A percentile compares a stretch with the other conserved stretches of the same genome.
These are phyloP conservation scores for Luzula sylvatica DNA, from an alignment of 176 grass and related monocot species.

Conservation along the genomic window DNA sequence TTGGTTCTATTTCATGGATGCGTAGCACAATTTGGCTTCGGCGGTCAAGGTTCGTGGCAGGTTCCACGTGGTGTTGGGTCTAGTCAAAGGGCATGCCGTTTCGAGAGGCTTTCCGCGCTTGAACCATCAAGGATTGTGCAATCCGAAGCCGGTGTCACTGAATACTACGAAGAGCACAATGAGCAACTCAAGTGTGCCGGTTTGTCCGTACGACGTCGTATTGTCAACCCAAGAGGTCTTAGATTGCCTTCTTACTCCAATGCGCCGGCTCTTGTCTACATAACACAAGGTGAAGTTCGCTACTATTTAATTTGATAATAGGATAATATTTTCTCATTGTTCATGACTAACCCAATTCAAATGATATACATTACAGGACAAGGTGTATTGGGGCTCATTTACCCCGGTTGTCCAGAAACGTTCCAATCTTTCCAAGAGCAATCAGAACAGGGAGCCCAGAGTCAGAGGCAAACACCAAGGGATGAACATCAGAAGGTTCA, in stretches of 20 bases:
- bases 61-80: too few species aligned
- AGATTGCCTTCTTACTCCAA: slow-evolving; percentile 19
- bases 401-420: slow-evolving; percentile 33
- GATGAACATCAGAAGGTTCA: slow-evolving; percentile 36
- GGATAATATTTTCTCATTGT: background rate
- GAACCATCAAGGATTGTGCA: too few species aligned
- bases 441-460: background rate
- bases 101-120: too few species aligned
- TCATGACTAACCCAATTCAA: too few species aligned
- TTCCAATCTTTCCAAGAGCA: slow-evolving; percentile 23
- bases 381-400: slow-evolving; percentile 8
- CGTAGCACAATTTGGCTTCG: too few species aligned
- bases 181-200: too few species aligned
- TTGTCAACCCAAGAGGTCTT: slow-evolving; percentile 24
- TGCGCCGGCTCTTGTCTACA: slow-evolving; percentile 18
- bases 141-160: too few species aligned
- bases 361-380: slow-evolving; percentile 1
- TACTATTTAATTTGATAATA: background rate
- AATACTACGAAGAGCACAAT: too few species aligned
- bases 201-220: too few species aligned
- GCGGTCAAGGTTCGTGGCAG: too few species aligned
- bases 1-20: too few species aligned
- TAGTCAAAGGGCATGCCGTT: too few species aligned
- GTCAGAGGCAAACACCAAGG: slow-evolving; percentile 3
- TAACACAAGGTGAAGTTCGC: slow-evolving; percentile 15